A percentile compares a stretch with the other conserved stretches of the same genome.
Conservation (phyloP, 2,329 filamentous ascomycete species). For the Claviceps pazoutovae region DNA sequence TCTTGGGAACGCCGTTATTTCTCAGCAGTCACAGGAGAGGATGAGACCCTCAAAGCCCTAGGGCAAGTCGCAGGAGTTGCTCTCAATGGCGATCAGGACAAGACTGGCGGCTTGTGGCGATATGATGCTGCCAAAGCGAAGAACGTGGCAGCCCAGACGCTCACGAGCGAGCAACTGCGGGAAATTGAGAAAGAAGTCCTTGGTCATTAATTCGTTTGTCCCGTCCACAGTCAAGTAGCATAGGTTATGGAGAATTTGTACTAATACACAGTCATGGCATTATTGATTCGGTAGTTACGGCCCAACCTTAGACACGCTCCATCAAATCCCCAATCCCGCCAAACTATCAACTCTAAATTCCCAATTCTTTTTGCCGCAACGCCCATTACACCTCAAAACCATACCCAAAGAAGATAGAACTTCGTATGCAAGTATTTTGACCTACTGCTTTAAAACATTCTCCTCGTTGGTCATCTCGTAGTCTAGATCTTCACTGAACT, state of each 20-base stretch:
- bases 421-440: no score
- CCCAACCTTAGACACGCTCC: no score
- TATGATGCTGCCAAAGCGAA: slow-evolving; percentile 36
- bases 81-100: slow-evolving; percentile 40
- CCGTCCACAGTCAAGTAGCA: neutral
- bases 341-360: no score
- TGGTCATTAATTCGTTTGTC: slow-evolving; percentile 18
- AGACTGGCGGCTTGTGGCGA: slow-evolving; percentile 47
- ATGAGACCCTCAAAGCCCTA: slow-evolving; percentile 30
- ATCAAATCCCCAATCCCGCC: no score
- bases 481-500: no score
- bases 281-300: neutral
- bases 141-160: slow-evolving; percentile 21
- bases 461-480: no score
- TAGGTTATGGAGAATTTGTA: neutral
- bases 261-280: neutral
- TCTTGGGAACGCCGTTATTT: slow-evolving; percentile 83
- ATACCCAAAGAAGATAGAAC: no score
- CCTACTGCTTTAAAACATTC: no score
- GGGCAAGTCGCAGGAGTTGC: slow-evolving; percentile 33
- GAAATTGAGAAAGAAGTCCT: slow-evolving; percentile 32
- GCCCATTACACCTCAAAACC: no score
- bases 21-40: slow-evolving; percentile 32
- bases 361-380: no score
- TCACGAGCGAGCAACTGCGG: slow-evolving; percentile 25